These are phyloP conservation scores for Lactarius quietus DNA, from an alignment of 768 basidiomycete species.

Conservation along the genomic window DNA sequence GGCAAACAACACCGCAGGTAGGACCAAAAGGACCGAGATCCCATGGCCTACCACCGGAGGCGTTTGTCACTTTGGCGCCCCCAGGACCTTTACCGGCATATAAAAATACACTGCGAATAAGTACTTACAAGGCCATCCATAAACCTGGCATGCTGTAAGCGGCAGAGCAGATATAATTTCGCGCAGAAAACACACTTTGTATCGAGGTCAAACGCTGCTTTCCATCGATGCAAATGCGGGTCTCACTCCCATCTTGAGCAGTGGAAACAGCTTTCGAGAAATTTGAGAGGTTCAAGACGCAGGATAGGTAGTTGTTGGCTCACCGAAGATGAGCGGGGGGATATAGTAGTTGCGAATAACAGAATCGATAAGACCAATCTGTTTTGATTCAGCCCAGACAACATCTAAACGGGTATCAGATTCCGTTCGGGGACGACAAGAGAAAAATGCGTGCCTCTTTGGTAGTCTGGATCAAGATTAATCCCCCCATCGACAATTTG, in stretches of 20 bases:
- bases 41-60: constrained; percentile 8
- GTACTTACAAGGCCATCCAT: constrained; percentile 63
- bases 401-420: constrained; percentile 45
- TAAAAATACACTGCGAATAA: constrained; percentile 2
- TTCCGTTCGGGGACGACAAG: not conserved
- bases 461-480: constrained; percentile 72
- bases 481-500: constrained; percentile 64
- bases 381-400: constrained; percentile 76
- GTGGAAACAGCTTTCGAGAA: constrained; percentile 44
- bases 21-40: not conserved
- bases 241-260: constrained; percentile 60
- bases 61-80: not conserved
- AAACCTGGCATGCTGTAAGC: constrained; percentile 35
- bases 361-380: constrained; percentile 72
- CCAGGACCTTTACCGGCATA: not conserved
- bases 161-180: not conserved
- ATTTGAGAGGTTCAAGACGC: not conserved
- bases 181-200: constrained; percentile 43
- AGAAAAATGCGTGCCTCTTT: constrained; percentile 51
- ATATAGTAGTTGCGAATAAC: constrained; percentile 77
- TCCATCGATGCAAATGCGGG: constrained; percentile 70
- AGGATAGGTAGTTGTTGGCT: constrained; percentile 15
- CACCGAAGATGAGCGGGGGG: constrained; percentile 75
- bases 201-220: constrained; percentile 81
- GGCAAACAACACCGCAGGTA: constrained; percentile 19